Conservation (phyloP, 2,329 filamentous ascomycete genomes). For the Penicillium sp. region DNA sequence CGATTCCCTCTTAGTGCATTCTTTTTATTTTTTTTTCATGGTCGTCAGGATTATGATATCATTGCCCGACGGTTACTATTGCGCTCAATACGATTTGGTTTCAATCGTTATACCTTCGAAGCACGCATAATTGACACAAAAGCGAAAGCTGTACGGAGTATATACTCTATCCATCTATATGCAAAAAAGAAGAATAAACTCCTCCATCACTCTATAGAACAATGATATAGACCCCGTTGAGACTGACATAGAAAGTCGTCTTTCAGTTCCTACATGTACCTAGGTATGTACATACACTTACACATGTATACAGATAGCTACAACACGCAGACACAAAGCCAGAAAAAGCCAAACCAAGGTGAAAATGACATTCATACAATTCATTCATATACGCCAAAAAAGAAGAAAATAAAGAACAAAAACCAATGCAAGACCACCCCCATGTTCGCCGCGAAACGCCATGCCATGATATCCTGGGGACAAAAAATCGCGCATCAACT, state of each 20-base stretch:
- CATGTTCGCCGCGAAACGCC: conserved; percentile 17
- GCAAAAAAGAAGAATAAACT: too few relatives aligned
- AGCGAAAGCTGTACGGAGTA: too few relatives aligned
- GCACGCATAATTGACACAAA: too few relatives aligned
- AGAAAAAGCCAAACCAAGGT: neutral
- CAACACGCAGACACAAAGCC: neutral
- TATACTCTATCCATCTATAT: too few relatives aligned
- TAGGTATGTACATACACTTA: neutral
- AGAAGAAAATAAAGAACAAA: conserved; percentile 1
- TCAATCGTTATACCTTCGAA: too few relatives aligned
- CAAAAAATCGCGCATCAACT: conserved; percentile 12
- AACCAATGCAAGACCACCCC: conserved; percentile 9
- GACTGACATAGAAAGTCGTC: neutral
- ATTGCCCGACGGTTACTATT: too few relatives aligned
- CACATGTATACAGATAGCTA: neutral
- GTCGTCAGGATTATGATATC: too few relatives aligned
- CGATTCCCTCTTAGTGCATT: conserved; percentile 7
- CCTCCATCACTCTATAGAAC: too few relatives aligned
- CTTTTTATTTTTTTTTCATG: neutral
- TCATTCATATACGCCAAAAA: neutral
- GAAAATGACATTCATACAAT: neutral
- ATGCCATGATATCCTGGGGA: conserved; percentile 14
- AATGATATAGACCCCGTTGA: neutral
- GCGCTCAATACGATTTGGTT: too few relatives aligned
- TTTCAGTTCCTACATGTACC: neutral